phyloP scores from a whole-genome alignment of 1,284 basidiomycete species.

The Trichosporon inkin region DNA sequence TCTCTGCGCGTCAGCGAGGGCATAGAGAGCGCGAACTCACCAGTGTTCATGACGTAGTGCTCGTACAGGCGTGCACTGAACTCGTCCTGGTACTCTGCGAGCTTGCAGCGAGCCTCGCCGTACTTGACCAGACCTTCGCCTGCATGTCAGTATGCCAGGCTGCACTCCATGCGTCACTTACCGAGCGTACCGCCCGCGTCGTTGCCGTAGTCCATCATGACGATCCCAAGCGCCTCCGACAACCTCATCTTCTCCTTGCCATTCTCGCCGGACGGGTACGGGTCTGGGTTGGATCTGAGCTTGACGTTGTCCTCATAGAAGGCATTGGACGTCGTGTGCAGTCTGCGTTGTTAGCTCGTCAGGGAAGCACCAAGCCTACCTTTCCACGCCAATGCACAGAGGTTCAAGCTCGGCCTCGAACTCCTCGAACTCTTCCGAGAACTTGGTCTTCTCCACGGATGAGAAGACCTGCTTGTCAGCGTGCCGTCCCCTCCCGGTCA shows the following conservation, averaged over 20 bases:
- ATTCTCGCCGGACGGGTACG: conserved; percentile 37
- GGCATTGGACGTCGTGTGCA: conserved; percentile 46
- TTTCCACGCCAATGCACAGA: conserved; percentile 59
- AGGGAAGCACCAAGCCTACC: conserved; percentile 52
- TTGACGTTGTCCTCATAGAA: conserved; percentile 45
- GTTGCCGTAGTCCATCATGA: conserved; percentile 80
- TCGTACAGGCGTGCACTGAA: conserved; percentile 57
- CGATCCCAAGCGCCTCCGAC: conserved; percentile 71
- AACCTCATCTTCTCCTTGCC: conserved; percentile 54
- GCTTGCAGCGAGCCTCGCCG: conserved; percentile 73
- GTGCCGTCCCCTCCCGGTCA: too few species aligned
- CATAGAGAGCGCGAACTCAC: conserved; percentile 18
- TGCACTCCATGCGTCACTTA: conserved; percentile 19
- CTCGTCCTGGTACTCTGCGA: conserved; percentile 55
- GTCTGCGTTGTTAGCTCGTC: conserved; percentile 25
- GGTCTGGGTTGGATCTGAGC: conserved; percentile 45
- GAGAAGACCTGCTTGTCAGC: conserved; percentile 57
- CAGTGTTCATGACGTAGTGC: conserved; percentile 65
- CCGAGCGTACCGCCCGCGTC: conserved; percentile 67
- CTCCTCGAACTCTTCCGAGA: conserved; percentile 63
- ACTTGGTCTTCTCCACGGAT: conserved; percentile 57
- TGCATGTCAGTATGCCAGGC: conserved; percentile 17
- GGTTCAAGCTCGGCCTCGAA: conserved; percentile 68
- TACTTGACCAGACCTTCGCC: conserved; percentile 62
- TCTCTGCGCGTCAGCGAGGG: conserved; percentile 44